Evolutionary conservation across 2,329 filamentous ascomycete genomes (phyloP), one percentile per base, ranked within the genome.

Genomic region (Pseudogymnoascus sp.): DNA sequence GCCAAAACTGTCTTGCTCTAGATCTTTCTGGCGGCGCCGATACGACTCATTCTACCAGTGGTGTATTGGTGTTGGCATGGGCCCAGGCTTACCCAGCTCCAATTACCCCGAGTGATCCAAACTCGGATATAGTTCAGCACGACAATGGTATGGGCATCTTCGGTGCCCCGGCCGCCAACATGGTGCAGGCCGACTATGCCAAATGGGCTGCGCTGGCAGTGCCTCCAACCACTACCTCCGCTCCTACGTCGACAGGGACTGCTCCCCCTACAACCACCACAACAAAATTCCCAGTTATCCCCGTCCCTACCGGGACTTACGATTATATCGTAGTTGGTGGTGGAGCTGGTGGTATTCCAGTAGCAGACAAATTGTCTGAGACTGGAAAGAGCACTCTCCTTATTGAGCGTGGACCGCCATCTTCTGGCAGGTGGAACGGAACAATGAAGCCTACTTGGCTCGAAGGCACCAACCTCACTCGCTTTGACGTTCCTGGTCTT

Each of bases 121-220:
- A 77, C 51, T 77, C 81, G 47, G 73, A 73, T 10, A 77, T 84
- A 64, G 68, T 76, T 45, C 80, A 83, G 72, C 85, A 88, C 69
- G 80, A 84, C 68, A 81, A 79, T 64, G 78, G 78, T 64, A 80
- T 81, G 69, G 79, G 81, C 60, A 79, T 83, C 67, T 86, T 83
- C 69, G 80, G 81, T 62, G 71, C 78, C 42, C 61, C 68, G 0
- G 77, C 81, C 16, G 74, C 73, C 12, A 71, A 70, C 36, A 81
- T 81, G n/a, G 75, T 77, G 10, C 79, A 79, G 51, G 66, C 68
- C 14, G 69, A 69, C 8, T 76, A 76, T 45, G 68, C 68, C n/a
- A 54, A 68, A 4, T 76, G 74, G 74, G 67, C 68, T 10, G 69
- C 69, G 5, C 66, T 72, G 8, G 69, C 65, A 1, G 66, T 68